These are phyloP conservation scores for Beauveria rudraprayagi DNA, from an alignment of 2,329 filamentous ascomycete genomes.

Conservation along the genomic window DNA sequence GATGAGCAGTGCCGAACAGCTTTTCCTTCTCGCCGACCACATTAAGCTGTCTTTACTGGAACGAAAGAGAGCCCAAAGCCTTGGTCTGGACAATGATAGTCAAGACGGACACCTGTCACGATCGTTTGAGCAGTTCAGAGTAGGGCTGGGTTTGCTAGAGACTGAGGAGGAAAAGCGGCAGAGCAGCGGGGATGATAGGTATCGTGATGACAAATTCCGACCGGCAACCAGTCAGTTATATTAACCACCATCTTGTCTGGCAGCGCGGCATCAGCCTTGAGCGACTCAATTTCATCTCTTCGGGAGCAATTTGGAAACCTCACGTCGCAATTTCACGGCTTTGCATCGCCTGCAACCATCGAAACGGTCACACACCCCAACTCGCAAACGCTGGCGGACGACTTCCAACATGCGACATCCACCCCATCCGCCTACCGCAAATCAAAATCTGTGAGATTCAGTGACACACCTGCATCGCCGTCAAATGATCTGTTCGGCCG, in stretches of 20 bases:
- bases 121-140: conserved; percentile 77
- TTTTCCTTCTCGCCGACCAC: conserved; percentile 90
- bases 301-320: conserved; percentile 70
- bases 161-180: conserved; percentile 55
- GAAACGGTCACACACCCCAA: conserved; percentile 53
- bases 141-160: conserved; percentile 66
- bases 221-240: not conserved
- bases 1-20: conserved; percentile 54
- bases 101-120: conserved; percentile 86
- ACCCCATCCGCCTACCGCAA: conserved; percentile 24
- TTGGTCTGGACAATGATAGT: conserved; percentile 68
- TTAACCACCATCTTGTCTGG: not conserved
- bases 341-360: conserved; percentile 41
- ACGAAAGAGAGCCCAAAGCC: conserved; percentile 73
- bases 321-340: conserved; percentile 70
- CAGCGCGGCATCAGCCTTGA: conserved; percentile 41
- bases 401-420: conserved; percentile 57
- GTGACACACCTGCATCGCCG: conserved; percentile 46
- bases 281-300: conserved; percentile 59
- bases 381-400: conserved; percentile 50
- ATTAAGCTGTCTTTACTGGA: conserved; percentile 94
- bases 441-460: conserved; percentile 79
- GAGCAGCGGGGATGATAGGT: conserved; percentile 57
- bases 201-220: conserved; percentile 13
- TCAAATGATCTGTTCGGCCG: conserved; percentile 40